Conservation (phyloP, 345 rosid species). For the Geranium rotundifolium region DNA sequence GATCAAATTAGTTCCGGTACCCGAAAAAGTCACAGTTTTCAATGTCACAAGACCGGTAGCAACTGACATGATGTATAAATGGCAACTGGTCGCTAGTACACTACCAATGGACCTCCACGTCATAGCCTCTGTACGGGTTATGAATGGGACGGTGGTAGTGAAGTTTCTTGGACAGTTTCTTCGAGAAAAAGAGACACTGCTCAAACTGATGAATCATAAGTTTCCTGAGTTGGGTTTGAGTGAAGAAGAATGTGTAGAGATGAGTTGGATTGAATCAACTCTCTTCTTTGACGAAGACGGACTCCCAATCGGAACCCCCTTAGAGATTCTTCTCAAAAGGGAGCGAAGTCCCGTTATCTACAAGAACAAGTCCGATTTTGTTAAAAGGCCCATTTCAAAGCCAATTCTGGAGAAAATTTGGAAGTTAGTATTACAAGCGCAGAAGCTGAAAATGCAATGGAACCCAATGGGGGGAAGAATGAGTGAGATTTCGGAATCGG, state of each 20-base stretch:
- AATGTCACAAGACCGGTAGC: constrained; percentile 2
- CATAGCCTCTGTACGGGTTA: constrained; percentile 3
- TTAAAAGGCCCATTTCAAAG: constrained; percentile 28
- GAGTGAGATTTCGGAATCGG: constrained; percentile 31
- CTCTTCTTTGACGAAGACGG: constrained; percentile 15
- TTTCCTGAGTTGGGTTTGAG: constrained; percentile 45
- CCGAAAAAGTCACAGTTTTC: constrained; percentile 15
- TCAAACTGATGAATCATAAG: constrained; percentile 12
- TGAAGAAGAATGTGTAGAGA: constrained; percentile 32
- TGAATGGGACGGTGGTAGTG: constrained; percentile 17
- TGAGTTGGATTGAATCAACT: constrained; percentile 43
- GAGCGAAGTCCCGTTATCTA: background rate
- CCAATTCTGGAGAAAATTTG: constrained; percentile 22
- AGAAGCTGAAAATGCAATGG: constrained; percentile 10
- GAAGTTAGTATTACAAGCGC: constrained; percentile 18
- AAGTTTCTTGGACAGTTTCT: constrained; percentile 23
- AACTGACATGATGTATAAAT: constrained; percentile 13
- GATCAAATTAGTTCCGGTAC: constrained; percentile 20
- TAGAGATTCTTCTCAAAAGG: constrained; percentile 18
- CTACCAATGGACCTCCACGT: constrained; percentile 13
- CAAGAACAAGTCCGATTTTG: constrained; percentile 51
- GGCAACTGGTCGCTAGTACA: constrained; percentile 23
- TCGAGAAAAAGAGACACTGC: constrained; percentile 21
- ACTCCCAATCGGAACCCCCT: constrained; percentile 9
- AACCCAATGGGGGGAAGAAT: constrained; percentile 53